Evolutionary conservation across 1,284 basidiomycete species (phyloP).

Genomic region (Singerocomus rubriflavus): DNA sequence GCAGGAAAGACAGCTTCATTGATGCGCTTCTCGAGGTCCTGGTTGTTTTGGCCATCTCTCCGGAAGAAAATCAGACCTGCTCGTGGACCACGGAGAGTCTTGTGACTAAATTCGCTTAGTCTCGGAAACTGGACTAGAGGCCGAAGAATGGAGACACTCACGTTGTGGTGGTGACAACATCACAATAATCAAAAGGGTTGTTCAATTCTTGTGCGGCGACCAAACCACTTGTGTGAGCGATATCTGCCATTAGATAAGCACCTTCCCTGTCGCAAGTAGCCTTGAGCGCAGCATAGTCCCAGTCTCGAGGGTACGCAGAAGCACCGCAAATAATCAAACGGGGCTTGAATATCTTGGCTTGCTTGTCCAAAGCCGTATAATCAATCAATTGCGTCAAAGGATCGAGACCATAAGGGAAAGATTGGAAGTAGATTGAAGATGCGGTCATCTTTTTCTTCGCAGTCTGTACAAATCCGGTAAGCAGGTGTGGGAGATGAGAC

Average conservation of each 20-base stretch:
- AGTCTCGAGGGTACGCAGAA: conserved; percentile 98
- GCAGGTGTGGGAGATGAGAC: conserved; percentile 32
- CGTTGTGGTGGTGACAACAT: conserved; percentile 97
- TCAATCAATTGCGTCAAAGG: conserved; percentile 88
- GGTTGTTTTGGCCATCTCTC: conserved; percentile 79
- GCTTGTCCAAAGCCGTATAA: conserved; percentile 79
- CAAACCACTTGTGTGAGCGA: conserved; percentile 96
- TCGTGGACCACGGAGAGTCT: conserved; percentile 97
- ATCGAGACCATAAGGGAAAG: conserved; percentile 91
- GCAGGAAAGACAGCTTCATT: conserved; percentile 99
- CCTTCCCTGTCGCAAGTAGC: conserved; percentile 86
- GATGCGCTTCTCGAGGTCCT: conserved; percentile 92
- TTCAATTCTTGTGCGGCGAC: conserved; percentile 92
- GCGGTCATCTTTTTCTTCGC: conserved; percentile 99
- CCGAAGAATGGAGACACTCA: conserved; percentile 36
- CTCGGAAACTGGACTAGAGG: background rate
- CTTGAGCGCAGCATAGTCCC: conserved; percentile 88
- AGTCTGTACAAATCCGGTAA: conserved; percentile 53
- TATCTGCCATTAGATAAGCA: conserved; percentile 93
- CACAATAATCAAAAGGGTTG: conserved; percentile 95
- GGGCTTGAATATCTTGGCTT: conserved; percentile 97
- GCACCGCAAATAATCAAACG: conserved; percentile 96
- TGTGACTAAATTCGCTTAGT: conserved; percentile 62
- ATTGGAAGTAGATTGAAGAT: conserved; percentile 99
- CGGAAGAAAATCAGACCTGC: conserved; percentile 99